Conservation (phyloP, 306 rosid genomes). For the Chamaecrista fasciculata region DNA sequence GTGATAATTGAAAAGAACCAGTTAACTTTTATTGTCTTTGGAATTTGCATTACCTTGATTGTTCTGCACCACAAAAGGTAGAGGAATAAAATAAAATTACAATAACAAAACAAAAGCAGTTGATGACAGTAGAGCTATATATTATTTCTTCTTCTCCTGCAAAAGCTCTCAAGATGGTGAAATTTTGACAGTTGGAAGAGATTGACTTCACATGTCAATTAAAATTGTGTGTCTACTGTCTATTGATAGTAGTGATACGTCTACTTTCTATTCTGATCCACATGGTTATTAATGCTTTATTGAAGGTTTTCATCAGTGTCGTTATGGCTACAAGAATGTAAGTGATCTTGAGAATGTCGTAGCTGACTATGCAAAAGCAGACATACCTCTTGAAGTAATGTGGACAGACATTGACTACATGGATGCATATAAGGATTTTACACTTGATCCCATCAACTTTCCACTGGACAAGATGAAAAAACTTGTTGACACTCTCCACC, state of each 20-base stretch:
- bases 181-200: background rate
- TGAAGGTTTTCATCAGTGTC: conserved; percentile 89
- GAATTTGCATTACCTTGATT: background rate
- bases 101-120: background rate
- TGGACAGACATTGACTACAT: conserved; percentile 97
- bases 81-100: background rate
- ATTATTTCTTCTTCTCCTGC: background rate
- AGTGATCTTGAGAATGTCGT: conserved; percentile 61
- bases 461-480: conserved; percentile 59
- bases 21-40: background rate
- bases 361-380: conserved; percentile 64
- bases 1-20: no score
- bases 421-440: conserved; percentile 85
- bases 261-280: conserved; percentile 12
- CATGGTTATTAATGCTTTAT: background rate
- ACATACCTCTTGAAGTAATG: conserved; percentile 84
- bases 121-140: background rate
- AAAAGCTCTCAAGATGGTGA: background rate
- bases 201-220: background rate
- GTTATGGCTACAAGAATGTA: conserved; percentile 78
- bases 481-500: conserved; percentile 60
- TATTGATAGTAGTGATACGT: background rate
- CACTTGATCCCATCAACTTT: conserved; percentile 83
- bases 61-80: background rate
- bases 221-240: conserved; percentile 3